Evolutionary conservation across 2,329 filamentous ascomycete genomes (phyloP).

Genomic region (Sarocladium brachiariae): DNA sequence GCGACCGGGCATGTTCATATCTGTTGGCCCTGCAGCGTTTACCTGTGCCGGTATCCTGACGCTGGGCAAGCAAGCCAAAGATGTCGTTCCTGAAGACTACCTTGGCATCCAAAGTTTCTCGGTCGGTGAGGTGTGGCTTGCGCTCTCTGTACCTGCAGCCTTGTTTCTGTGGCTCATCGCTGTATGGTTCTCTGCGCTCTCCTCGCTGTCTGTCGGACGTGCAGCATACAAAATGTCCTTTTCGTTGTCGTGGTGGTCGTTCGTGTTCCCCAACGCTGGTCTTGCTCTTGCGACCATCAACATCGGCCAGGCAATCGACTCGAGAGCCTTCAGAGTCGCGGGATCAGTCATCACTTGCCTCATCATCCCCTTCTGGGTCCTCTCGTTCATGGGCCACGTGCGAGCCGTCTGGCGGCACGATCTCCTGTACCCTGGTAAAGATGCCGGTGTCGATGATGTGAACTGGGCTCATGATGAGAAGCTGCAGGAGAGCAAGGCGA

Average conservation of each 20-base stretch:
- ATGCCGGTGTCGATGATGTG: constrained; percentile 39
- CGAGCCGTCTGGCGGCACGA: constrained; percentile 36
- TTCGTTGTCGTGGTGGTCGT: constrained; percentile 45
- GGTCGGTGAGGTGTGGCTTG: constrained; percentile 30
- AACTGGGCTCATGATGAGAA: constrained; percentile 16
- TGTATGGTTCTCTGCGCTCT: constrained; percentile 45
- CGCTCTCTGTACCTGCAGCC: constrained; percentile 36
- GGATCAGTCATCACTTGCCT: constrained; percentile 43
- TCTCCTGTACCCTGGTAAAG: constrained; percentile 45
- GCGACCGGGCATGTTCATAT: constrained; percentile 48
- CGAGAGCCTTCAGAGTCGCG: constrained; percentile 37
- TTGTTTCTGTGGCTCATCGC: constrained; percentile 46
- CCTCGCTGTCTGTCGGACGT: constrained; percentile 28
- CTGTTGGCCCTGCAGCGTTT: constrained; percentile 46
- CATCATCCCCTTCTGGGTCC: constrained; percentile 42
- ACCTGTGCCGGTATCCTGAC: constrained; percentile 36
- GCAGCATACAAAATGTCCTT: constrained; percentile 35
- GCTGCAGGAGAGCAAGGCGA: constrained; percentile 7
- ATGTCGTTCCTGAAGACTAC: constrained; percentile 15
- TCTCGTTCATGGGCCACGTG: constrained; percentile 37
- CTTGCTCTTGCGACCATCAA: constrained; percentile 49
- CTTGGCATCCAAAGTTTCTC: constrained; percentile 17
- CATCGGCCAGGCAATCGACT: constrained; percentile 39
- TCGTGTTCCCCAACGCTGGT: constrained; percentile 45
- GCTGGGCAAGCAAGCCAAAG: constrained; percentile 29